Conservation (phyloP, 192 early-diverging fungal species). For the Coemansia sp. region DNA sequence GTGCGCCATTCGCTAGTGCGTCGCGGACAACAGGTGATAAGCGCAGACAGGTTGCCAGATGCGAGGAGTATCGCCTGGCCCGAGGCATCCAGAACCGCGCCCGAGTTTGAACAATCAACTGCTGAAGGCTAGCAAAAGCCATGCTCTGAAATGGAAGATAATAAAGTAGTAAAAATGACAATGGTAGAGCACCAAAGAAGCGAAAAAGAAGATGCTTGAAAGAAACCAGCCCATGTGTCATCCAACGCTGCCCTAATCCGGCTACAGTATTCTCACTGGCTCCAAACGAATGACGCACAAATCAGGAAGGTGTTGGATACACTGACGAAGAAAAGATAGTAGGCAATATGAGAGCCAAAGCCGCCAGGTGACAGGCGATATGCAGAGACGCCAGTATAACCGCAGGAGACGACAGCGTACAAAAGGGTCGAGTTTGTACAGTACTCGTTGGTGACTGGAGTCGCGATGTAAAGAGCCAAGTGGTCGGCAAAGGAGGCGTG, state of each 20-base stretch:
- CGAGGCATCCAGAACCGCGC: not conserved
- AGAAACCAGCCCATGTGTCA: not conserved
- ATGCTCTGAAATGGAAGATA: not conserved
- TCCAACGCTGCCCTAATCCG: not conserved
- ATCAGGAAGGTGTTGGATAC: not conserved
- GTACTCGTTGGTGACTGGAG: too few relatives aligned
- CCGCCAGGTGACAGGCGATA: too few relatives aligned
- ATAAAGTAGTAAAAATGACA: not conserved
- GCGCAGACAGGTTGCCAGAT: constrained; percentile 3
- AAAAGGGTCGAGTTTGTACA: too few relatives aligned
- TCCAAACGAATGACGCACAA: too few relatives aligned
- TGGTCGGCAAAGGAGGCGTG: too few relatives aligned
- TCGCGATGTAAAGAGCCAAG: too few relatives aligned
- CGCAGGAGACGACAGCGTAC: too few relatives aligned
- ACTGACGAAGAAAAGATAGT: too few relatives aligned
- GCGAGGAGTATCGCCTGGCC: not conserved
- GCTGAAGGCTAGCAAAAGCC: not conserved
- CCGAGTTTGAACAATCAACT: not conserved
- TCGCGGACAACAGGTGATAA: constrained; percentile 33
- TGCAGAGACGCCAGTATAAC: too few relatives aligned
- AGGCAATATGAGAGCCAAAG: too few relatives aligned
- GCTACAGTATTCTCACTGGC: not conserved
- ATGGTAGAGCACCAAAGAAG: not conserved
- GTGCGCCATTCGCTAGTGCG: constrained; percentile 64
- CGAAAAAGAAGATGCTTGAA: not conserved